A percentile compares a stretch with the other conserved stretches of the same genome.
Conservation (phyloP, 768 basidiomycete genomes). For the Mrakia hoshinonis region DNA sequence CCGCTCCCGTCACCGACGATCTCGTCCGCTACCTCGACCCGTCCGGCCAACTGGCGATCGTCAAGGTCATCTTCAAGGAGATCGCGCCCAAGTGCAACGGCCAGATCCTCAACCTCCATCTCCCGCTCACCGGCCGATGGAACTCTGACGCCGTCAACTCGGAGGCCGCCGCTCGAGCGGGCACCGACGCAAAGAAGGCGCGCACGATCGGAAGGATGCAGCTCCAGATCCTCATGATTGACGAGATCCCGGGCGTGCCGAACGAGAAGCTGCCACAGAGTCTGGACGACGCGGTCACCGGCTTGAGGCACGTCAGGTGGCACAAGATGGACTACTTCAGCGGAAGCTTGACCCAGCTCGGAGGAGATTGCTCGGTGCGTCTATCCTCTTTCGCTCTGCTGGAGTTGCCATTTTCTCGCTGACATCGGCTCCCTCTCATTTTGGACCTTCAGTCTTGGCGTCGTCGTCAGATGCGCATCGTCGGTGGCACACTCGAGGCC, state of each 20-base stretch:
- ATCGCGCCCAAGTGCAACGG: conserved; percentile 75
- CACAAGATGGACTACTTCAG: conserved; percentile 89
- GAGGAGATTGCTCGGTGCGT: conserved; percentile 83
- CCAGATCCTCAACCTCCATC: conserved; percentile 49
- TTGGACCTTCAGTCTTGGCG: conserved; percentile 31
- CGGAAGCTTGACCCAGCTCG: conserved; percentile 82
- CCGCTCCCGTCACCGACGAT: conserved; percentile 46
- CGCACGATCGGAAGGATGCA: conserved; percentile 66
- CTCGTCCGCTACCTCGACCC: conserved; percentile 72
- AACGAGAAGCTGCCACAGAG: conserved; percentile 76
- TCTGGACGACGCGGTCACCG: conserved; percentile 82
- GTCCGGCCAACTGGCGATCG: conserved; percentile 78
- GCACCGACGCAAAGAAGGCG: conserved; percentile 48
- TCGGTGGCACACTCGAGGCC: conserved; percentile 28
- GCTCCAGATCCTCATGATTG: conserved; percentile 81
- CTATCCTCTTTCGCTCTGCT: background rate
- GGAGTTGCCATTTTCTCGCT: background rate
- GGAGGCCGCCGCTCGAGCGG: background rate
- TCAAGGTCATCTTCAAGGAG: conserved; percentile 82
- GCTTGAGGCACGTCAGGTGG: conserved; percentile 82
- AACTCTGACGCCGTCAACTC: conserved; percentile 23
- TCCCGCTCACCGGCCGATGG: conserved; percentile 60
- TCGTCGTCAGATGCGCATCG: conserved; percentile 28
- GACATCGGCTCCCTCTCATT: background rate
- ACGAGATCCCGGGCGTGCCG: conserved; percentile 72